A percentile compares a stretch with the other conserved stretches of the same genome.
Evolutionary conservation across 352 stramenopile species (phyloP).

Genomic region (Phytophthora fragariae): DNA sequence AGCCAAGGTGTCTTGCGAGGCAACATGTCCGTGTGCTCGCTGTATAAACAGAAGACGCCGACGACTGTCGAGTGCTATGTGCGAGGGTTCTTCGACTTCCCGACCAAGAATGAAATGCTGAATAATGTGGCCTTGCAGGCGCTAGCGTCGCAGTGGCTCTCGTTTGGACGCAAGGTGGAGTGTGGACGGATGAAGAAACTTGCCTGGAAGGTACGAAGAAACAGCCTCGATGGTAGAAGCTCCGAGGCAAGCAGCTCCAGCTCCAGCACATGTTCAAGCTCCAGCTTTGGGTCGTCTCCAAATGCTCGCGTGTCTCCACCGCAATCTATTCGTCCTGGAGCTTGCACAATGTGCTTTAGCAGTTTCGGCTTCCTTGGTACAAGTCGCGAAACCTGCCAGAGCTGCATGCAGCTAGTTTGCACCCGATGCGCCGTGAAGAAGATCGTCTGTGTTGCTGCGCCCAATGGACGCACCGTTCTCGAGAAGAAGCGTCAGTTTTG

Average conservation of each 20-base stretch:
- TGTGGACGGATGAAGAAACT: conserved; percentile 57
- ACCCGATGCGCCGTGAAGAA: conserved; percentile 35
- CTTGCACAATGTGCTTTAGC: conserved; percentile 27
- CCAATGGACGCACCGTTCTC: conserved; percentile 28
- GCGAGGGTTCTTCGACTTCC: conserved; percentile 50
- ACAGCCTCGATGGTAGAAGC: conserved; percentile 16
- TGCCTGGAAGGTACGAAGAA: conserved; percentile 40
- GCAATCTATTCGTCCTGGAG: conserved; percentile 3
- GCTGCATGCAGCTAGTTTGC: conserved; percentile 32
- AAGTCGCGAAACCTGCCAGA: conserved; percentile 26
- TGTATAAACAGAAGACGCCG: conserved; percentile 45
- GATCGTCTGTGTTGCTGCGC: conserved; percentile 23
- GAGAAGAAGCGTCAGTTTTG: conserved; percentile 40
- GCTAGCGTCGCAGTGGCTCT: conserved; percentile 36
- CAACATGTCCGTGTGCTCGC: conserved; percentile 52
- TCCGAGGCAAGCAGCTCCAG: conserved; percentile 7
- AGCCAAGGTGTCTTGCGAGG: conserved; percentile 39
- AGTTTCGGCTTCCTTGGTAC: conserved; percentile 35
- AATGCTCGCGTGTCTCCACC: background rate
- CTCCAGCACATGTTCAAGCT: conserved; percentile 21
- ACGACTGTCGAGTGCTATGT: conserved; percentile 48
- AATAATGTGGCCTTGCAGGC: conserved; percentile 38
- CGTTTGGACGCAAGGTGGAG: conserved; percentile 35
- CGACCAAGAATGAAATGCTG: conserved; percentile 36
- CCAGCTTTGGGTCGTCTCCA: conserved; percentile 10